Conservation (phyloP, 2,329 filamentous ascomycete genomes). For the Epichloe festucae region DNA sequence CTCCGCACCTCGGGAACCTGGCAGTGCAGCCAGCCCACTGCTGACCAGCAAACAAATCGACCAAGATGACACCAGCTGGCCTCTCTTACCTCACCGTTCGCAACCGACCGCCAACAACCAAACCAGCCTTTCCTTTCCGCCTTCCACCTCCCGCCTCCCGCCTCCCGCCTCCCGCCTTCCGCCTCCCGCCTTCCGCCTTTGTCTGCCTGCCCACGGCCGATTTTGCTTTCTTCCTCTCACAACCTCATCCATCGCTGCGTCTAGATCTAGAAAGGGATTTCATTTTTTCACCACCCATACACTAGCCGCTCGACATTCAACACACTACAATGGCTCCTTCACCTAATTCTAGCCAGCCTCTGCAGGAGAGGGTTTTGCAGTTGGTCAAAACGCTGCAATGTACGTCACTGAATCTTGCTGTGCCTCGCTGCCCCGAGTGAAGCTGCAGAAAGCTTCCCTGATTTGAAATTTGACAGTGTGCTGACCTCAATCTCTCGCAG, state of each 20-base stretch:
- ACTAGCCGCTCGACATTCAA: not conserved
- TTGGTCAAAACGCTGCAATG: constrained; percentile 89
- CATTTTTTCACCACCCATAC: not conserved
- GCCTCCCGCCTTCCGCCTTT: not conserved
- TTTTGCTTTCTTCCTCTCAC: not conserved
- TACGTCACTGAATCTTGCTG: constrained; percentile 30
- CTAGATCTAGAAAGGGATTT: not conserved
- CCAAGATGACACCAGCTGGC: not conserved
- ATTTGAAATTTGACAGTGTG: not conserved
- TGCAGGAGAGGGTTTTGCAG: constrained; percentile 60
- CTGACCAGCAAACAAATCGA: not conserved
- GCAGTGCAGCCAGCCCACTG: not conserved
- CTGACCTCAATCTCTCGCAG: constrained; percentile 30
- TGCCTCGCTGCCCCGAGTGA: not conserved
- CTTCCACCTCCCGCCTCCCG: not conserved
- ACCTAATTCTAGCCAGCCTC: constrained; percentile 53
- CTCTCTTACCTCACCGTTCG: constrained; percentile 2
- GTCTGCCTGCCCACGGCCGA: not conserved
- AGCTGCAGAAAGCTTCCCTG: not conserved
- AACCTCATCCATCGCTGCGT: not conserved
- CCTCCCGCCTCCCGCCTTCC: not conserved
- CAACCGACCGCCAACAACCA: not conserved
- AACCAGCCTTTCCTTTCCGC: not conserved
- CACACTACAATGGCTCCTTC: constrained; percentile 40
- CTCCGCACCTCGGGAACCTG: not conserved